phyloP scores from a whole-genome alignment of 306 rosid genomes.

The cucumber (Cucumis sativus) region DNA sequence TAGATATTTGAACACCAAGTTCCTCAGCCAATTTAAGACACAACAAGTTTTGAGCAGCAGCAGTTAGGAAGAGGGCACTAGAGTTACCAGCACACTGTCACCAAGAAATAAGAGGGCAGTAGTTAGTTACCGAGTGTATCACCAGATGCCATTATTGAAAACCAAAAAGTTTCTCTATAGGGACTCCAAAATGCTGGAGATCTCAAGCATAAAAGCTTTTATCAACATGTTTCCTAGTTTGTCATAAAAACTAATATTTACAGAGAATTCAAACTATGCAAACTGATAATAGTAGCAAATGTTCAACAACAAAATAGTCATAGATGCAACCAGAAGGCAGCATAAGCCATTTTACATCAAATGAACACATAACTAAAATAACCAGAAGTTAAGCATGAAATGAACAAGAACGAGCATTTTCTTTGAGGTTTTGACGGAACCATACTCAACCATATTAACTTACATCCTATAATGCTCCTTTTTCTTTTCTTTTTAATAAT shows the following conservation, averaged over 20 bases:
- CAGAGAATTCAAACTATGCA: neutral
- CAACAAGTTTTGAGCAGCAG: constrained; percentile 94
- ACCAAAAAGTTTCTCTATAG: neutral
- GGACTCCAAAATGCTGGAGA: neutral
- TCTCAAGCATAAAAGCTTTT: neutral
- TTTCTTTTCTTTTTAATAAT: neutral
- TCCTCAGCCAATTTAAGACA: constrained; percentile 82
- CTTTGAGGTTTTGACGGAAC: neutral
- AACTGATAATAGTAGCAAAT: neutral
- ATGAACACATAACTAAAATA: neutral
- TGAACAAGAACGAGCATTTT: neutral
- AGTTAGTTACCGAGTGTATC: constrained; percentile 10
- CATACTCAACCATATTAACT: neutral
- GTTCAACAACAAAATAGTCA: neutral
- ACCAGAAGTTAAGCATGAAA: neutral
- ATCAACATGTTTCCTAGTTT: neutral
- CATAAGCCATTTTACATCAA: neutral
- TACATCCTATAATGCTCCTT: neutral
- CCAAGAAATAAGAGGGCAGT: constrained; percentile 13
- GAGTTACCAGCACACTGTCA: constrained; percentile 88
- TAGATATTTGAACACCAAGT: constrained; percentile 60
- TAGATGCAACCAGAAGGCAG: neutral
- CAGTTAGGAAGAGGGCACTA: constrained; percentile 98
- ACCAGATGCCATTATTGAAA: constrained; percentile 8
- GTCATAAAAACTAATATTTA: neutral